Base-by-base conservation (phyloP, 495 filamentous ascomycete genomes). In the Talaromyces wortmannii region DNA sequence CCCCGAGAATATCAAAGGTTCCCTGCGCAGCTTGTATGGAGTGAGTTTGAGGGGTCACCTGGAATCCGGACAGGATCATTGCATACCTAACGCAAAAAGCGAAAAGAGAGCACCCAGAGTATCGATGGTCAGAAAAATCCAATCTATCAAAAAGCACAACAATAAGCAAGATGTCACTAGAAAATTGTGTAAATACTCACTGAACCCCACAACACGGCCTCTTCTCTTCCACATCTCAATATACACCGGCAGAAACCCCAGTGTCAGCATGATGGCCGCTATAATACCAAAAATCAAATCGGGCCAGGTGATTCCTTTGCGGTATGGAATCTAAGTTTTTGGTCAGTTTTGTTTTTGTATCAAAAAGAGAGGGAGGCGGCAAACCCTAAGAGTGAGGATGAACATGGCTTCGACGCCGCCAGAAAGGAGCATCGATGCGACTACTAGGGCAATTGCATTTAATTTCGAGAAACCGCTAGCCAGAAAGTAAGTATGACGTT, bases 61-160 rank as follows among this genome's bases (percentile, higher is more conserved):
- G n/a, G 23, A 7, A 18, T 36, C 23, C 10, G 2, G 30, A 52
- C 17, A 17, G 7, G 16, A 23, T 46, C 7, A 46, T 44, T 44
- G 17, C 11, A 6, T 71, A 81, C 83, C 84, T 10, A 91, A 71
- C 4, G 86, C 85, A 71, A 90, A 80, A 4, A 90, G 74, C 0
- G 86, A 89, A 66, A 91, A 90, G 56, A 91, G 77, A 0, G 87
- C 89, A 0, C 89, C 89, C 0, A 78, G 62, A 62, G 78, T 88
- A 61, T 92, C 89, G 57, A 90, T 82, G 0, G 73, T 71, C 6
- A 92, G 68, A 55, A 92, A 92, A 0, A 82, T 63, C 66, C 79
- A 83, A 54, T 78, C 78, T 79, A 46, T 44, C 42, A 61, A 45
- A 31, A 51, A 52, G 36, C 57, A 45, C 58, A 48, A 18, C 36